Evolutionary conservation across 2,329 filamentous ascomycete species (phyloP).

Genomic region (Colletotrichum sansevieriae): DNA sequence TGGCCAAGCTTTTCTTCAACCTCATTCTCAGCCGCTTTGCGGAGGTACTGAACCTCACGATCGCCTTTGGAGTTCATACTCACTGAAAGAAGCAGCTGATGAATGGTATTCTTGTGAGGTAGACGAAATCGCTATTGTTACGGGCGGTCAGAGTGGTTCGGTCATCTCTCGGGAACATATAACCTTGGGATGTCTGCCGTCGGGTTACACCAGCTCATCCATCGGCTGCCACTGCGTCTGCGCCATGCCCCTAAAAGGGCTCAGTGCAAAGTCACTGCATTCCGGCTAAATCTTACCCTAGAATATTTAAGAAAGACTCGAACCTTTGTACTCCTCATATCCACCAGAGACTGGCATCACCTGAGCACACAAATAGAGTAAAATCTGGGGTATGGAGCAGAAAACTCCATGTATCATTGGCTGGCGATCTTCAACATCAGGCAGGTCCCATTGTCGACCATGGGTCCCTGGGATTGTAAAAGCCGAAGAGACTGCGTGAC

Average conservation of each 20-base stretch:
- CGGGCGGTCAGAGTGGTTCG: too few species aligned
- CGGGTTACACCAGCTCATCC: background rate
- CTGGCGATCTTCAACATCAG: background rate
- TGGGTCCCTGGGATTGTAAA: background rate
- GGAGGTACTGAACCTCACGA: constrained; percentile 28
- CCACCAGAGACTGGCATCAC: background rate
- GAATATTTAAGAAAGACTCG: background rate
- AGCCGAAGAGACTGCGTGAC: too few species aligned
- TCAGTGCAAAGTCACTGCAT: background rate
- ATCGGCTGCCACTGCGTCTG: constrained; percentile 5
- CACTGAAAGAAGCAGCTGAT: background rate
- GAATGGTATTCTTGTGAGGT: background rate
- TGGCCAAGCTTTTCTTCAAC: constrained; percentile 35
- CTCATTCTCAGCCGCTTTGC: constrained; percentile 36
- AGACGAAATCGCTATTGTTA: too few species aligned
- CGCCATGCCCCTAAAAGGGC: constrained; percentile 7
- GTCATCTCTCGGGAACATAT: background rate
- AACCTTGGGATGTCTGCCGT: background rate
- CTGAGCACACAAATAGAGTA: background rate
- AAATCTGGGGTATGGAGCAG: constrained; percentile 25
- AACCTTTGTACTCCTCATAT: background rate
- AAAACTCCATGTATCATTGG: background rate
- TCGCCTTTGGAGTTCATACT: constrained; percentile 17
- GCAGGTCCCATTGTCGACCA: constrained; percentile 8
- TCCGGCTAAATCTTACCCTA: constrained; percentile 5